A percentile compares a stretch with the other conserved stretches of the same genome.
Evolutionary conservation across 2,329 filamentous ascomycete genomes (phyloP).

Genomic region (Penicillium expansum): DNA sequence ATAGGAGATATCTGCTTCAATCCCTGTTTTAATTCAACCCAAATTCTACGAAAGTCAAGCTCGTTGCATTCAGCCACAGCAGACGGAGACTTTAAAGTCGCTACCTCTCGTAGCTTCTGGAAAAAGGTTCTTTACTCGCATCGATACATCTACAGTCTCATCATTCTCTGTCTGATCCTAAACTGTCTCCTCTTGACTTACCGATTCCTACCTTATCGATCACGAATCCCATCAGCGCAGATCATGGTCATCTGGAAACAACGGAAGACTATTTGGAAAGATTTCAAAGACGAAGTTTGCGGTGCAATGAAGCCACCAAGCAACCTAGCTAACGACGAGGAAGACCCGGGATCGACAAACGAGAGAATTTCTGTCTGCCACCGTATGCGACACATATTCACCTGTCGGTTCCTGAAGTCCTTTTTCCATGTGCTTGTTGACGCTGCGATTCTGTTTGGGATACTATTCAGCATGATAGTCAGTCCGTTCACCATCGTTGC

Average conservation of each 20-base stretch:
- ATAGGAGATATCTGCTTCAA: constrained; percentile 32
- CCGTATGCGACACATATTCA: constrained; percentile 8
- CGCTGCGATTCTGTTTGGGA: constrained; percentile 14
- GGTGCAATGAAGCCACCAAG: neutral
- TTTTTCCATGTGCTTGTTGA: constrained; percentile 17
- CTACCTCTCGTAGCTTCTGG: constrained; percentile 16
- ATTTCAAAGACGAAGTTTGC: constrained; percentile 18
- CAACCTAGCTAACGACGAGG: neutral
- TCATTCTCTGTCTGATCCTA: constrained; percentile 25
- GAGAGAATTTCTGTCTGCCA: neutral
- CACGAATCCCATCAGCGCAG: constrained; percentile 26
- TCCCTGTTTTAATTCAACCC: constrained; percentile 33
- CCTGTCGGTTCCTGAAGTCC: constrained; percentile 7
- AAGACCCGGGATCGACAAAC: neutral
- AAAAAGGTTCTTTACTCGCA: constrained; percentile 21
- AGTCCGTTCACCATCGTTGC: constrained; percentile 32
- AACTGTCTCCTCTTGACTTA: constrained; percentile 26
- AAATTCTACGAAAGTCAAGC: constrained; percentile 25
- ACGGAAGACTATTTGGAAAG: constrained; percentile 19
- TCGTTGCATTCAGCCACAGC: constrained; percentile 19
- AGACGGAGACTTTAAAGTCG: constrained; percentile 2
- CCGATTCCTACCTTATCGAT: constrained; percentile 23
- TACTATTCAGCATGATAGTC: constrained; percentile 30
- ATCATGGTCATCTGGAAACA: constrained; percentile 26
- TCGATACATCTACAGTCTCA: constrained; percentile 31